Conservation (phyloP, 2,329 filamentous ascomycete genomes). For the Fusarium duplospermum region DNA sequence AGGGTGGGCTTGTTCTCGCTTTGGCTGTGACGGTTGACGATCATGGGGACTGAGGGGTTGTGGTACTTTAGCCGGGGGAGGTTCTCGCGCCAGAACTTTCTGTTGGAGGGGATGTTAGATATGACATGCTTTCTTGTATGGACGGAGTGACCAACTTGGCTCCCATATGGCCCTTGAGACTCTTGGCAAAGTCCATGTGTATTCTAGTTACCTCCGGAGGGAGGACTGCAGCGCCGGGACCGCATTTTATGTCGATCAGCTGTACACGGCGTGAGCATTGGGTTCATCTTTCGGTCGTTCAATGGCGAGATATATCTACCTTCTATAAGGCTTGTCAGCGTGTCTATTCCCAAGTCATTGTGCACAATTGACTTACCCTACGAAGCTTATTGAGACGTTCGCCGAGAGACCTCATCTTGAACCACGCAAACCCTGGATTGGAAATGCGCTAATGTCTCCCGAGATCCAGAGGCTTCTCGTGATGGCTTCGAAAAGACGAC, state of each 20-base stretch:
- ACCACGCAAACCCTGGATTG: conserved; percentile 24
- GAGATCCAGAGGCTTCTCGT: conserved; percentile 25
- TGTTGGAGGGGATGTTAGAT: conserved; percentile 52
- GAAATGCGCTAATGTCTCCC: conserved; percentile 28
- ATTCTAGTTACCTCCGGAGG: conserved; percentile 81
- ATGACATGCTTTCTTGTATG: neutral
- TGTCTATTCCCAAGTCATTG: neutral
- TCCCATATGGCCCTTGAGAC: conserved; percentile 74
- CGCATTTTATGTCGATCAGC: conserved; percentile 81
- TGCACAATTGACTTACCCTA: conserved; percentile 66
- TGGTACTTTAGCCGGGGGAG: conserved; percentile 93
- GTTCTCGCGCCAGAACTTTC: conserved; percentile 88
- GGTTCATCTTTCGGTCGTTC: conserved; percentile 19
- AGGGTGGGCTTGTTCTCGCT: conserved; percentile 69
- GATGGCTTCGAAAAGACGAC: conserved; percentile 44
- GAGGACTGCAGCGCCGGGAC: conserved; percentile 84
- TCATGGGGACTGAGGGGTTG: conserved; percentile 88
- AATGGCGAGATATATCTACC: conserved; percentile 50
- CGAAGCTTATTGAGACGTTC: conserved; percentile 81
- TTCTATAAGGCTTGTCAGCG: conserved; percentile 51
- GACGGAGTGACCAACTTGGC: conserved; percentile 67
- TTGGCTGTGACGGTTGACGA: conserved; percentile 75
- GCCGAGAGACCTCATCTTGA: conserved; percentile 61
- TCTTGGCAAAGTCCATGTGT: conserved; percentile 77
- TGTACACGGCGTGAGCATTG: conserved; percentile 53